Evolutionary conservation across 768 basidiomycete species (phyloP).

Genomic region (Mycena alexandri): DNA sequence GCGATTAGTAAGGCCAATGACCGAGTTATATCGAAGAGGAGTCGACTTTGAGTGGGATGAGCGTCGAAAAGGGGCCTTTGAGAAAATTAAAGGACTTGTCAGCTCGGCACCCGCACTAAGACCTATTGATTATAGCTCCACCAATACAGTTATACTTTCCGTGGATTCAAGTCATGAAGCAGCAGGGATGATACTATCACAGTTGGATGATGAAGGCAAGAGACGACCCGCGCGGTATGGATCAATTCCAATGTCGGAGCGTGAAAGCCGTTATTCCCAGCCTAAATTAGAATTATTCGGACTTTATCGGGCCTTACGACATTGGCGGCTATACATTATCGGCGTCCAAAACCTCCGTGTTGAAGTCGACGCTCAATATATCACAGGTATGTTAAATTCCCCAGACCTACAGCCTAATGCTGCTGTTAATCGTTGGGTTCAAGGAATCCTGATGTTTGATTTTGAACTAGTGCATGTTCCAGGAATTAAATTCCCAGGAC

Average conservation of each 20-base stretch:
- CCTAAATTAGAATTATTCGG: slow-evolving; percentile 56
- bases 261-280: slow-evolving; percentile 51
- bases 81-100: slow-evolving; percentile 45
- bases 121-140: slow-evolving; percentile 48
- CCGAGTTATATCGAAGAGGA: slow-evolving; percentile 39
- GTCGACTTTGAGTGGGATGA: slow-evolving; percentile 48
- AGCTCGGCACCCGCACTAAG: slow-evolving; percentile 41
- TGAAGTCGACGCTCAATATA: too few species aligned
- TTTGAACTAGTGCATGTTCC: too few species aligned
- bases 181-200: slow-evolving; percentile 48
- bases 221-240: slow-evolving; percentile 47
- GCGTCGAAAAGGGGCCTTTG: slow-evolving; percentile 36
- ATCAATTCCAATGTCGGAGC: slow-evolving; percentile 49
- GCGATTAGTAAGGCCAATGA: slow-evolving; percentile 36
- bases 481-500: too few species aligned
- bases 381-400: too few species aligned
- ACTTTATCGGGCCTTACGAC: slow-evolving; percentile 42
- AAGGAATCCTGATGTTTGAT: too few species aligned
- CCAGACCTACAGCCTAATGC: too few species aligned
- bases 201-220: slow-evolving; percentile 44
- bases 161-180: slow-evolving; percentile 51
- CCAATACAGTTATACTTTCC: slow-evolving; percentile 43
- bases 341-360: too few species aligned
- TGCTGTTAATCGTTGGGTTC: too few species aligned
- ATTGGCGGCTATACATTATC: too few species aligned